A percentile compares a stretch with the other conserved stretches of the same genome.
These are phyloP conservation scores for Spinacia oleracea DNA, from an alignment of 179 eudicot genomes.

Conservation along the genomic window DNA sequence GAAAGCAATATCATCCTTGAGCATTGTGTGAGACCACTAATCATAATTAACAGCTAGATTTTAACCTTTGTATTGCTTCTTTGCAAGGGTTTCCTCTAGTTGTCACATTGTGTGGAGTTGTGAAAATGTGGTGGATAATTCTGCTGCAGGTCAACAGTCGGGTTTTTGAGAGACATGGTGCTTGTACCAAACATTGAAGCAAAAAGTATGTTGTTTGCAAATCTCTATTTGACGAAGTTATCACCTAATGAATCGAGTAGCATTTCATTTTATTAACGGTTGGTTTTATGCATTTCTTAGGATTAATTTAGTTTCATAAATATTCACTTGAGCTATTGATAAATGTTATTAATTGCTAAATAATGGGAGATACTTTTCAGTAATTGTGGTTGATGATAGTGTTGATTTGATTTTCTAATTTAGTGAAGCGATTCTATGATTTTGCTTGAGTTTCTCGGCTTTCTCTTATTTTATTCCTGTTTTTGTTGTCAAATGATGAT, in stretches of 20 bases:
- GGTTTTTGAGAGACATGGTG: neutral
- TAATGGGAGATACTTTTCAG: neutral
- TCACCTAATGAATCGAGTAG: neutral
- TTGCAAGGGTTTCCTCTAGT: neutral
- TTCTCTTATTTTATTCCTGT: neutral
- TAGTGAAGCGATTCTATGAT: neutral
- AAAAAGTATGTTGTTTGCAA: neutral
- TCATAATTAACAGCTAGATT: neutral
- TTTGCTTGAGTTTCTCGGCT: neutral
- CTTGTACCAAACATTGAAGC: neutral
- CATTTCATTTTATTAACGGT: neutral
- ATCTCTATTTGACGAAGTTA: neutral
- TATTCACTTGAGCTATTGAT: neutral
- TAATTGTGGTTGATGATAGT: neutral
- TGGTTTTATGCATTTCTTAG: neutral
- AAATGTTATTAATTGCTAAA: neutral
- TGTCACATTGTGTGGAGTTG: neutral
- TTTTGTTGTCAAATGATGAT: neutral
- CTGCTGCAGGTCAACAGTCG: neutral
- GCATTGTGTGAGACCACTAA: neutral
- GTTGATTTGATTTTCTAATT: neutral
- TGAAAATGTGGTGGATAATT: neutral
- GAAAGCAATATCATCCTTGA: neutral
- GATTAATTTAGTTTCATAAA: neutral
- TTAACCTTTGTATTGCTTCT: neutral